A percentile compares a stretch with the other conserved stretches of the same genome.
Conservation (phyloP, 2,329 filamentous ascomycete species). For the Herpotrichia juniperi region DNA sequence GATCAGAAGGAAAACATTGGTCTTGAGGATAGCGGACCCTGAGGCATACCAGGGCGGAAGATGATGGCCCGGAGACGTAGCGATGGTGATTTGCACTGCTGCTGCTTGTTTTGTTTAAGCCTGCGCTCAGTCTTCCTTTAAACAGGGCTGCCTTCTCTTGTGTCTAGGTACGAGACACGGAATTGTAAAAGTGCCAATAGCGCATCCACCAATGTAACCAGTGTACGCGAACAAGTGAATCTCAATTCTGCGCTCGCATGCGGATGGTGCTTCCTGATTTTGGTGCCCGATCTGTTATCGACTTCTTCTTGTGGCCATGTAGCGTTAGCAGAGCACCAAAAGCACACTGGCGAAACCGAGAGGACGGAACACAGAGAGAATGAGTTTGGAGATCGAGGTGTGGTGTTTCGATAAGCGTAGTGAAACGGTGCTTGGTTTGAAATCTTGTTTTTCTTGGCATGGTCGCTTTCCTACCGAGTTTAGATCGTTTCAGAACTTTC, state of each 20-base stretch:
- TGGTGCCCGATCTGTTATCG: not conserved
- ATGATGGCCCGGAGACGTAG: not conserved
- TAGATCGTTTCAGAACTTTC: slow-evolving; percentile 11
- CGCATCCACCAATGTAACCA: no score
- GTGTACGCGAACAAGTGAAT: not conserved
- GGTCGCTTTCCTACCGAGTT: not conserved
- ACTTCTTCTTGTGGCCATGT: not conserved
- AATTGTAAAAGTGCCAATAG: not conserved
- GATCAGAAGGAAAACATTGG: not conserved
- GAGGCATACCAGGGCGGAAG: not conserved
- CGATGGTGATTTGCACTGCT: not conserved
- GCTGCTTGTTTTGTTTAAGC: slow-evolving; percentile 2
- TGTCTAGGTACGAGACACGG: not conserved
- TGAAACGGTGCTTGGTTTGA: slow-evolving; percentile 14
- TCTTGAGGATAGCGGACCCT: not conserved
- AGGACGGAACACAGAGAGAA: not conserved
- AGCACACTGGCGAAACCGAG: not conserved
- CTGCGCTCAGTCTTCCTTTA: not conserved
- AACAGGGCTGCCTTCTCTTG: not conserved
- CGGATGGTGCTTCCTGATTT: not conserved
- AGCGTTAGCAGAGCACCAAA: slow-evolving; percentile 4
- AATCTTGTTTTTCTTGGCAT: slow-evolving; percentile 5
- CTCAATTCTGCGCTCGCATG: not conserved
- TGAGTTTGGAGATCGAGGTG: not conserved
- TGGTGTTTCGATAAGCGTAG: slow-evolving; percentile 8